These are phyloP conservation scores for Trichoderma pleuroti DNA, from an alignment of 2,329 filamentous ascomycete species.

Conservation along the genomic window DNA sequence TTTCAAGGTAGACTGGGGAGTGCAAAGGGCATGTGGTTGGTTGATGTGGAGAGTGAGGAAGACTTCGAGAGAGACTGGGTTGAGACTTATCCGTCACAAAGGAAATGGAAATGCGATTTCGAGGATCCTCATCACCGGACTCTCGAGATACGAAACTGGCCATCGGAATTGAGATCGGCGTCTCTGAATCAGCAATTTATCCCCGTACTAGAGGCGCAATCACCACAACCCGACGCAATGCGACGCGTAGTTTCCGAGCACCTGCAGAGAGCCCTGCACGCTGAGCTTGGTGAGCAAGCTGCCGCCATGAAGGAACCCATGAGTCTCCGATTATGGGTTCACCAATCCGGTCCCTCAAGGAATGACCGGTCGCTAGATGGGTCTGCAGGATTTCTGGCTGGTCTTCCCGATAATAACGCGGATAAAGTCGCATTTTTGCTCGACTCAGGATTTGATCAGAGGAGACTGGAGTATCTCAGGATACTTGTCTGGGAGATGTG, in stretches of 20 bases:
- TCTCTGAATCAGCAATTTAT: constrained; percentile 66
- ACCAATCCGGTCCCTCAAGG: constrained; percentile 36
- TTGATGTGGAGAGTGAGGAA: constrained; percentile 47
- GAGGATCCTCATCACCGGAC: constrained; percentile 52
- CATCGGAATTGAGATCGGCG: constrained; percentile 39
- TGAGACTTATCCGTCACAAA: constrained; percentile 61
- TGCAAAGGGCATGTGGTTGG: constrained; percentile 73
- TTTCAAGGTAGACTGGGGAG: constrained; percentile 69
- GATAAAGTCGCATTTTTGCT: constrained; percentile 55
- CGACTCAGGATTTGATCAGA: constrained; percentile 57
- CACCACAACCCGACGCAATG: constrained; percentile 45
- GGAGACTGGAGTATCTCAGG: constrained; percentile 46
- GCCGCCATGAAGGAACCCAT: constrained; percentile 48
- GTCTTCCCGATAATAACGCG: constrained; percentile 47
- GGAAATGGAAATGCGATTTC: constrained; percentile 60
- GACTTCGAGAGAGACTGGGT: constrained; percentile 57
- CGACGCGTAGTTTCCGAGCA: constrained; percentile 45
- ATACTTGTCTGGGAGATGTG: constrained; percentile 47
- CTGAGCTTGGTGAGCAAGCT: constrained; percentile 51
- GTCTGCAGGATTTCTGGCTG: constrained; percentile 44
- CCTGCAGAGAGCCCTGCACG: constrained; percentile 47
- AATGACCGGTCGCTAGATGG: constrained; percentile 39
- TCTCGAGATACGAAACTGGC: constrained; percentile 57
- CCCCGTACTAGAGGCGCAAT: constrained; percentile 61
- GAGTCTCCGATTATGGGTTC: constrained; percentile 53